A percentile compares a stretch with the other conserved stretches of the same genome.
Evolutionary conservation across 345 rosid genomes (phyloP).

Genomic region (Gossypium ekmanianum): DNA sequence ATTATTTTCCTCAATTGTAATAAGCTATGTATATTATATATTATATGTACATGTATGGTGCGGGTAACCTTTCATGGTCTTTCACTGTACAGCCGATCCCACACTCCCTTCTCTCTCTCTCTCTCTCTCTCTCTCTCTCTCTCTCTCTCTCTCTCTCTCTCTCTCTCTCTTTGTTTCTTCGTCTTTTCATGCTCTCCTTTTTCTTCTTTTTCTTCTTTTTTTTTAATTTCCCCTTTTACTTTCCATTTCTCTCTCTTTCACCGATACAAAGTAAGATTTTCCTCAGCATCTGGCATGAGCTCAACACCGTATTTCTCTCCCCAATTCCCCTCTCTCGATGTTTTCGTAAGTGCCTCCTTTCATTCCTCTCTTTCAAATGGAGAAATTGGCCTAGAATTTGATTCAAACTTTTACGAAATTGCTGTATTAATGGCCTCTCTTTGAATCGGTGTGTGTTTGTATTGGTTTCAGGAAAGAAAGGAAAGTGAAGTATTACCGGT

Average conservation of each 20-base stretch:
- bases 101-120: background rate
- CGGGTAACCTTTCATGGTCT: too few species aligned
- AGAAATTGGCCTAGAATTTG: background rate
- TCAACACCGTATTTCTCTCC: conserved; percentile 27
- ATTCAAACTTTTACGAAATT: too few species aligned
- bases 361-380: background rate
- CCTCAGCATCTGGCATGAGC: conserved; percentile 10
- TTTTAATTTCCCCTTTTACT: conserved; percentile 9
- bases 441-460: too few species aligned
- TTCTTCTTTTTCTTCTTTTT: conserved; percentile 14
- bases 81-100: background rate
- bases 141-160: background rate
- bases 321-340: conserved; percentile 36
- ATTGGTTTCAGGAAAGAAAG: conserved; percentile 24
- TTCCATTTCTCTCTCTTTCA: background rate
- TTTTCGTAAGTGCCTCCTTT: conserved; percentile 25
- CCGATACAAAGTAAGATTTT: background rate
- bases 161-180: background rate
- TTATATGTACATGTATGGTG: too few species aligned
- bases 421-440: too few species aligned
- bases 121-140: too few species aligned
- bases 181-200: conserved; percentile 14
- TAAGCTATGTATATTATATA: background rate
- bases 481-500: conserved; percentile 21
- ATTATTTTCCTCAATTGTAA: too few species aligned